Base-by-base conservation (phyloP, 768 basidiomycete species). In the Lactifluus piperatus region DNA sequence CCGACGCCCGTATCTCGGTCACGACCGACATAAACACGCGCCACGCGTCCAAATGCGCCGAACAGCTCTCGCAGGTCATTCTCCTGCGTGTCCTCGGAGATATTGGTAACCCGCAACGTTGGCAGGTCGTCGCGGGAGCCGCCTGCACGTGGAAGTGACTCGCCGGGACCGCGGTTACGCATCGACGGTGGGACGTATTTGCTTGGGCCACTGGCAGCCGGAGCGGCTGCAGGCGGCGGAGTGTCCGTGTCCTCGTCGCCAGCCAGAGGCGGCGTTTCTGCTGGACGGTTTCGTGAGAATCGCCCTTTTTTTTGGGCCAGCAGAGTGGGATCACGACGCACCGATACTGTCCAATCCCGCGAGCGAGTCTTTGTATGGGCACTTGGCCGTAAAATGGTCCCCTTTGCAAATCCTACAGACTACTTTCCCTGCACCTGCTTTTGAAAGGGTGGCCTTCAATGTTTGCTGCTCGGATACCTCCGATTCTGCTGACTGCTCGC, bases 361-460 rank as follows among this genome's bases (percentile, higher is more conserved):
- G 14, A 99, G 81, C 9, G 89, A 88, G 67, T 97, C 94, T 74
- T 94, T 97, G 81, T 94, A 94, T 6, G 97, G 97, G 80, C 97
- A 98, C 72, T 94, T 94, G 63, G 94, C 89, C 14, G 97, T 99
- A 73, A 94, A 98, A 76, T 98, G 97, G 64, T 88, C 89, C 53
- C 95, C 97, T 70, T 95, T 91, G 76, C 97, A 98, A 56, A 97
- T 75, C 64, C 97, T 81, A 79, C 97, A 99, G 45, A 79, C 73
- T 63, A 99, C 90, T 69, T 93, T 93, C 69, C 92, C 92, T 22
- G 84, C 84, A 60, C 91, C 92, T 1, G 84, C 81, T 55, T 83
- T 83, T 16, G 79, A 80, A 52, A 88, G 80, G 61, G 82, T 83
- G 11, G 70, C 73, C 72, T 91, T 91, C 64, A 85, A 69, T 46